A percentile compares a stretch with the other conserved stretches of the same genome.
Conservation (phyloP, 1,284 basidiomycete genomes). For the Malassezia slooffiae region DNA sequence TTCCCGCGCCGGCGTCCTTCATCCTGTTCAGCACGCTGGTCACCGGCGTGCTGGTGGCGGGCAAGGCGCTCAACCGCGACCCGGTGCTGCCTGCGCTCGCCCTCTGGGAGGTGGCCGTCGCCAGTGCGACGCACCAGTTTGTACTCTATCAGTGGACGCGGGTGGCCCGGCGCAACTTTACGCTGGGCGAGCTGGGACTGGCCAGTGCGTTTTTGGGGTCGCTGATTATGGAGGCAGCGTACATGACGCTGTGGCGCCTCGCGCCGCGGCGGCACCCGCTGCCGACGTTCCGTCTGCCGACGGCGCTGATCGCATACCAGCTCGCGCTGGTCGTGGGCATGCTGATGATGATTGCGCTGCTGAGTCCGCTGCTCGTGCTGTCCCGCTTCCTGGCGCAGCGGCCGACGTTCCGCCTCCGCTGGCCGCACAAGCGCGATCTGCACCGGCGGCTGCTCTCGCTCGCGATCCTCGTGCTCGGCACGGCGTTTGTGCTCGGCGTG, state of each 20-base stretch:
- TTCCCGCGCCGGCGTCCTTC: too few relatives aligned
- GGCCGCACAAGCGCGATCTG: slow-evolving; percentile 73
- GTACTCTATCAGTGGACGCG: slow-evolving; percentile 78
- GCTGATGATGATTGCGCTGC: slow-evolving; percentile 76
- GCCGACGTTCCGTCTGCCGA: slow-evolving; percentile 84
- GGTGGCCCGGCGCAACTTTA: slow-evolving; percentile 82
- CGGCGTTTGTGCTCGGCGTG: slow-evolving; percentile 68
- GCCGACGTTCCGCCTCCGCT: slow-evolving; percentile 75
- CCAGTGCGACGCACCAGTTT: too few relatives aligned
- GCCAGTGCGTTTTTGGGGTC: slow-evolving; percentile 78
- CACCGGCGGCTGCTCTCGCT: slow-evolving; percentile 74
- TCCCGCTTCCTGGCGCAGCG: slow-evolving; percentile 84
- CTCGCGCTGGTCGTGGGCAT: slow-evolving; percentile 85
- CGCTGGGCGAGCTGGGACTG: slow-evolving; percentile 80
- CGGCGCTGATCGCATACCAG: slow-evolving; percentile 82
- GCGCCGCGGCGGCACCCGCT: slow-evolving; percentile 51
- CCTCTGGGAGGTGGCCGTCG: too few relatives aligned
- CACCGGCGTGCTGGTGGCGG: too few relatives aligned
- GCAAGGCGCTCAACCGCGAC: too few relatives aligned
- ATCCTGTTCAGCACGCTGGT: too few relatives aligned
- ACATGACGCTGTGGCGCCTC: slow-evolving; percentile 20
- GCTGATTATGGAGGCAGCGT: slow-evolving; percentile 61
- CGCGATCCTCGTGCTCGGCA: slow-evolving; percentile 69
- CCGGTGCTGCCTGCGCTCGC: too few relatives aligned
- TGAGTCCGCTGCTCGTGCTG: slow-evolving; percentile 85